Conservation (phyloP, 306 rosid species). For the Hippophae tibetana region DNA sequence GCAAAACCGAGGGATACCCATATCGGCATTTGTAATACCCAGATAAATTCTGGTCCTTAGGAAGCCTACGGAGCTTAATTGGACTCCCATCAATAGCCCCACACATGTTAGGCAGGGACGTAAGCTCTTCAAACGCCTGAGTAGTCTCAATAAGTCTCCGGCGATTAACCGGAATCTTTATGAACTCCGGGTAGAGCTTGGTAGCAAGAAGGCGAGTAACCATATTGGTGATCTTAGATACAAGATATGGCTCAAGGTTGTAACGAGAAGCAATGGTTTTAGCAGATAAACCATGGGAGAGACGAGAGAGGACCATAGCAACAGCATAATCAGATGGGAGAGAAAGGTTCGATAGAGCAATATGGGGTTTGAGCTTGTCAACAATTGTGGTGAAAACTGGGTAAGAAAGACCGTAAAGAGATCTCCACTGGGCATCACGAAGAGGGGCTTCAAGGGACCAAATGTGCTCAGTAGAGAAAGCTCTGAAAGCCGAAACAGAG, state of each 20-base stretch:
- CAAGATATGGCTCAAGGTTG: constrained; percentile 87
- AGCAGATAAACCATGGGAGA: constrained; percentile 74
- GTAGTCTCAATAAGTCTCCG: constrained; percentile 66
- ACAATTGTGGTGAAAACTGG: constrained; percentile 86
- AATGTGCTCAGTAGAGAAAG: constrained; percentile 84
- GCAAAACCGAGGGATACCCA: constrained; percentile 63
- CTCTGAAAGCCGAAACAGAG: constrained; percentile 84
- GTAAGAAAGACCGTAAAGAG: constrained; percentile 78
- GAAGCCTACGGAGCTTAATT: constrained; percentile 39
- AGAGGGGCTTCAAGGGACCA: constrained; percentile 93
- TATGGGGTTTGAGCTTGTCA: constrained; percentile 81
- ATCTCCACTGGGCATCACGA: constrained; percentile 90
- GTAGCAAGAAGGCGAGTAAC: constrained; percentile 86
- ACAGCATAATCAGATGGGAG: constrained; percentile 84
- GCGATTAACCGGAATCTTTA: constrained; percentile 69
- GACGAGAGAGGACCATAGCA: constrained; percentile 91
- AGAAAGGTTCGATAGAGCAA: constrained; percentile 73
- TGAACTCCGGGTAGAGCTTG: constrained; percentile 78
- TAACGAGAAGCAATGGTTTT: constrained; percentile 57
- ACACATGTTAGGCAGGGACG: constrained; percentile 83
- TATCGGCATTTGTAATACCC: constrained; percentile 42
- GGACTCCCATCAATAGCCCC: constrained; percentile 80
- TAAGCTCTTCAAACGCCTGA: constrained; percentile 71
- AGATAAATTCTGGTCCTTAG: constrained; percentile 25
- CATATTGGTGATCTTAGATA: constrained; percentile 93